A percentile compares a stretch with the other conserved stretches of the same genome.
phyloP scores from a whole-genome alignment of 768 basidiomycete species.

The Galerina sulciceps region DNA sequence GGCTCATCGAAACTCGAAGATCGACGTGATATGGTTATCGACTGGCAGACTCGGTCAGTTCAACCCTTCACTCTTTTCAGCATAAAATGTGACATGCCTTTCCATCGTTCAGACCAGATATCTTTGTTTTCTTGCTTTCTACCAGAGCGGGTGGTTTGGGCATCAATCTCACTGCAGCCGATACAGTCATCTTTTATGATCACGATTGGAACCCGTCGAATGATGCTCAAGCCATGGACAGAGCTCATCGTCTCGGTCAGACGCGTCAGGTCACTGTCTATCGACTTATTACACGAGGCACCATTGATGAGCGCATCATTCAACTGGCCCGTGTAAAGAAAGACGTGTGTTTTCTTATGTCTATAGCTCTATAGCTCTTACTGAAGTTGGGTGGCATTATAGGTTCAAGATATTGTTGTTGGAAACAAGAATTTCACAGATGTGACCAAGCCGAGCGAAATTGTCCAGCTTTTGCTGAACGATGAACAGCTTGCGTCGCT shows the following conservation, averaged over 20 bases:
- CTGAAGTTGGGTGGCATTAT: not conserved
- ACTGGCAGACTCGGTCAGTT: conserved; percentile 94
- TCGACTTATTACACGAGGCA: conserved; percentile 90
- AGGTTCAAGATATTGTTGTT: conserved; percentile 99
- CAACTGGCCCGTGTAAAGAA: conserved; percentile 96
- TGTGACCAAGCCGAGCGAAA: conserved; percentile 93
- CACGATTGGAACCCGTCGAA: conserved; percentile 98
- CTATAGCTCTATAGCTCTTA: conserved; percentile 9
- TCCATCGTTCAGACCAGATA: conserved; percentile 64
- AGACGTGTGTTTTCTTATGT: conserved; percentile 61
- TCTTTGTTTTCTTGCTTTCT: conserved; percentile 88
- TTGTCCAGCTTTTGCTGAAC: conserved; percentile 91
- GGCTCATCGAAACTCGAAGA: conserved; percentile 95
- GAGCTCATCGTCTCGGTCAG: conserved; percentile 95
- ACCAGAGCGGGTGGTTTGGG: conserved; percentile 96
- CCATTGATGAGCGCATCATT: conserved; percentile 96
- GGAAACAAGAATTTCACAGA: conserved; percentile 96
- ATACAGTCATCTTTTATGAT: conserved; percentile 95
- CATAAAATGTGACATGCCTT: not conserved
- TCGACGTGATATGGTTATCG: conserved; percentile 97
- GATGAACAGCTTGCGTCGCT: conserved; percentile 89
- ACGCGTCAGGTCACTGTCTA: conserved; percentile 98
- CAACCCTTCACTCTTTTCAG: not conserved
- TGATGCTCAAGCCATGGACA: conserved; percentile 98
- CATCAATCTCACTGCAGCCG: conserved; percentile 94